Base-by-base conservation (phyloP, 2,329 filamentous ascomycete genomes). In the Colletotrichum sidae region DNA sequence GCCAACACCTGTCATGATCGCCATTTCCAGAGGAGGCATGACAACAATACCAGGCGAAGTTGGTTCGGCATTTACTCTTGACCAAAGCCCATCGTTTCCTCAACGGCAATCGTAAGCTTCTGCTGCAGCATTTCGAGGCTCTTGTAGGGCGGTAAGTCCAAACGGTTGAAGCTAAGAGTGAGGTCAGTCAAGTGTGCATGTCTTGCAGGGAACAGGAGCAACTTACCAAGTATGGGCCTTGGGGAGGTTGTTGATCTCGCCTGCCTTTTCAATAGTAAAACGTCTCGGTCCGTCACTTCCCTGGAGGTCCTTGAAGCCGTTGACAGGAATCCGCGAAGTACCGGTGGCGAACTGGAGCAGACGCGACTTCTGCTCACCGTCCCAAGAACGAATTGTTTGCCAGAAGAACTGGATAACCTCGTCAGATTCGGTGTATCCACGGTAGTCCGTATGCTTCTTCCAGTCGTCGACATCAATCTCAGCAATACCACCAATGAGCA, bases 391-490 rank as follows among this genome's bases (percentile, higher is more conserved):
- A 70, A 99, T 96, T 67, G 92, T 95, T 84, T 97, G 94, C 96
- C 96, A 99, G 87, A 99, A 99, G 84, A 96, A 94, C 78, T 96
- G 92, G 70, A 99, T 96, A 34, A 99, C 96, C 75, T 97, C 93
- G 73, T 99, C 96, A 62, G 90, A 94, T 81, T 99, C 96, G 9
- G 96, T 97, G 85, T 99, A 99, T 59, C 96, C 96, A 72, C 96
- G 92, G 80, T 99, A 99, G 76, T 99, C 96, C 51, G 96, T 99
- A 81, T 99, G 96, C 85, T 99, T 99, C 91, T 99, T 98, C 96
- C 96, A 99, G 80, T 99, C 96, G 67, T 99, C 96, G 13, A 99
- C 95, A 74, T 99, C 96, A 71, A 99, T 99, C 80, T 99, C 96
- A n/a, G 96, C 96, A 72, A 99, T 99, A 86, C 96, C 96, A 70